Conservation (phyloP, 2,329 filamentous ascomycete species). For the Macrophomina tecta region DNA sequence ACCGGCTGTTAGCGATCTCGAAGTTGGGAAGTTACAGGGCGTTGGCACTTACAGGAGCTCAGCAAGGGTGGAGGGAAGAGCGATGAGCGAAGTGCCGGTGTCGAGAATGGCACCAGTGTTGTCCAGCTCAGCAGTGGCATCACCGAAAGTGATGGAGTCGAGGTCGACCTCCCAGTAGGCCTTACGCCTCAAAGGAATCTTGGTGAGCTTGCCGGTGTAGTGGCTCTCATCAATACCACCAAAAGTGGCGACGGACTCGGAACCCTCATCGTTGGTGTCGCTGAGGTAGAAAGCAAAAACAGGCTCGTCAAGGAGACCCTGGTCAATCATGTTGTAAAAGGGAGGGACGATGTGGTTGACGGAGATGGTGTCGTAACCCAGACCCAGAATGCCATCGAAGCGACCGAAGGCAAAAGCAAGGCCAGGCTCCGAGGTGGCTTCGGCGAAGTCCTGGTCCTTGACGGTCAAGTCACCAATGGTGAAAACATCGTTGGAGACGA, state of each 20-base stretch:
- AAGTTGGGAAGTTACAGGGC: neutral
- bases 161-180: conserved; percentile 99
- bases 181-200: conserved; percentile 95
- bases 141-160: conserved; percentile 86
- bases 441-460: conserved; percentile 91
- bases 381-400: conserved; percentile 95
- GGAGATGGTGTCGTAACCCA: conserved; percentile 95
- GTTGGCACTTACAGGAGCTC: conserved; percentile 74
- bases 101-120: conserved; percentile 96
- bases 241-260: conserved; percentile 86
- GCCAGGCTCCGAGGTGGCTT: conserved; percentile 94
- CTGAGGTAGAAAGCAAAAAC: conserved; percentile 98
- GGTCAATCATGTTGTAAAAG: conserved; percentile 94
- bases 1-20: conserved; percentile 12
- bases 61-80: conserved; percentile 86
- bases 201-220: conserved; percentile 84
- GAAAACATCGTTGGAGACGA: conserved; percentile 86
- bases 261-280: conserved; percentile 70
- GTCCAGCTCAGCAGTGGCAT: conserved; percentile 85
- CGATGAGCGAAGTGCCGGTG: conserved; percentile 97
- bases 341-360: conserved; percentile 94
- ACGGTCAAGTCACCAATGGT: conserved; percentile 88
- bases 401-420: conserved; percentile 96
- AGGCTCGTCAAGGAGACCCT: conserved; percentile 86
- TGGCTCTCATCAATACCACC: conserved; percentile 85